phyloP scores from a whole-genome alignment of 2,329 filamentous ascomycete genomes.

The Diaporthe velutina region DNA sequence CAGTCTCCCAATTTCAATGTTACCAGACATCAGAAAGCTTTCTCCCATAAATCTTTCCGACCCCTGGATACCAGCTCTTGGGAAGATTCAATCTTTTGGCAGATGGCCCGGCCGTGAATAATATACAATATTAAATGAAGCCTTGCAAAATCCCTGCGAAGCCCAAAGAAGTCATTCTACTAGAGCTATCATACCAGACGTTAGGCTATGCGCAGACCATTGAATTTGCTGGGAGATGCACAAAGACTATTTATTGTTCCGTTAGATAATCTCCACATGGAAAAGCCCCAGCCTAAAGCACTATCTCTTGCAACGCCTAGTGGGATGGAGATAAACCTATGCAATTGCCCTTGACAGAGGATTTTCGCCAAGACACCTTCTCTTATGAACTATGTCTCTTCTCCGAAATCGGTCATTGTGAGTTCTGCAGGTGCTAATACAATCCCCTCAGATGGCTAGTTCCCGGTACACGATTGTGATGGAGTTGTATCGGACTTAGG shows the following conservation, averaged over 20 bases:
- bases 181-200: no score
- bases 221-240: background rate
- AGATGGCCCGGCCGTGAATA: background rate
- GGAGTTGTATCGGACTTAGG: constrained; percentile 26
- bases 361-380: background rate
- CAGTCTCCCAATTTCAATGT: background rate
- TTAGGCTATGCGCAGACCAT: background rate
- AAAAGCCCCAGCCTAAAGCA: background rate
- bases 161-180: no score
- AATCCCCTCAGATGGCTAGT: no score
- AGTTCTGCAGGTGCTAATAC: background rate
- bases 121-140: background rate
- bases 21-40: background rate
- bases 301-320: background rate
- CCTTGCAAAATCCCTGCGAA: background rate
- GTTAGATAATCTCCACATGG: no score
- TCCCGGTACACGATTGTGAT: background rate
- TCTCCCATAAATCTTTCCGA: background rate
- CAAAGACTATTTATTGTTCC: no score
- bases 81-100: no score
- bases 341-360: background rate
- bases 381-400: background rate
- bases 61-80: background rate
- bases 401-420: background rate
- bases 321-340: background rate